Conservation (phyloP, 371 early-diverging fungal genomes). For the Parasitella parasitica region DNA sequence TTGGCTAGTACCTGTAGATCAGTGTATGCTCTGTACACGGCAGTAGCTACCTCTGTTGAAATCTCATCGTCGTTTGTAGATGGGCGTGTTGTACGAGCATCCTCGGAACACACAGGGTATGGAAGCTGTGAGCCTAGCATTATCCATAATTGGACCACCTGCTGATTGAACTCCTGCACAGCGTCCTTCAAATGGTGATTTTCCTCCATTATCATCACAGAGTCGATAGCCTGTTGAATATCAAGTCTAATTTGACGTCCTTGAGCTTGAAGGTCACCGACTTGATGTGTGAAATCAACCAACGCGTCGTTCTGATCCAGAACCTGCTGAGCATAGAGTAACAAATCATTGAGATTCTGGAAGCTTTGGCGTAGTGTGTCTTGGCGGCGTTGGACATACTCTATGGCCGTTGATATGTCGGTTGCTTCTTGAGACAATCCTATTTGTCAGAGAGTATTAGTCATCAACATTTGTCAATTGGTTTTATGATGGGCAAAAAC, state of each 20-base stretch:
- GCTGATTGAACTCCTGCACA: conserved; percentile 13
- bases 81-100: conserved; percentile 29
- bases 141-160: conserved; percentile 19
- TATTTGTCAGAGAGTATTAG: not conserved
- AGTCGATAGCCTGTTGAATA: conserved; percentile 15
- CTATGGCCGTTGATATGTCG: not conserved
- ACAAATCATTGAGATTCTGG: conserved; percentile 15
- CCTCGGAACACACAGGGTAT: conserved; percentile 33
- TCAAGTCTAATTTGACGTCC: conserved; percentile 4
- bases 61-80: conserved; percentile 35
- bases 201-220: not conserved
- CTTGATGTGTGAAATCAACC: conserved; percentile 11
- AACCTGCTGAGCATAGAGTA: conserved; percentile 21
- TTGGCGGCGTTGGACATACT: conserved; percentile 32
- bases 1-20: conserved; percentile 26
- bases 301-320: conserved; percentile 26
- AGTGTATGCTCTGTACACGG: conserved; percentile 20
- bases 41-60: conserved; percentile 18
- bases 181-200: not conserved
- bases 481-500: not conserved
- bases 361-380: conserved; percentile 25
- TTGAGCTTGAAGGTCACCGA: not conserved
- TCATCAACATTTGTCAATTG: not conserved
- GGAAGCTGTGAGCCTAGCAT: conserved; percentile 23
- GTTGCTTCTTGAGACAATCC: not conserved